A percentile compares a stretch with the other conserved stretches of the same genome.
These are phyloP conservation scores for Candida broadrunensis DNA, from an alignment of 805 yeast genomes.

Conservation along the genomic window DNA sequence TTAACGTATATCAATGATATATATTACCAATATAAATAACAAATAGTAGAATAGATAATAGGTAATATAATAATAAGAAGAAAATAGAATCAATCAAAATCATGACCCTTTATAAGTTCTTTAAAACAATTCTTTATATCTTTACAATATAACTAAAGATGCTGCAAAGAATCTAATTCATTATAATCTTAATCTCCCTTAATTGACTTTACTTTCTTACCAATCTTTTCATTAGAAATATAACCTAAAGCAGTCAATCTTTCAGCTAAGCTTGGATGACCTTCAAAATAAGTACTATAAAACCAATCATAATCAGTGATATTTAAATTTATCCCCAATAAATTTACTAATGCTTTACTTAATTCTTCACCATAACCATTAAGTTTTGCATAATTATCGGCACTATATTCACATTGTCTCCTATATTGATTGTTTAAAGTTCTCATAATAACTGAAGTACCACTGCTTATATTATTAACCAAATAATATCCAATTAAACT, in stretches of 20 bases:
- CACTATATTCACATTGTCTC: constrained; percentile 89
- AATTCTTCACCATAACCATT: constrained; percentile 70
- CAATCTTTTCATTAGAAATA: constrained; percentile 36
- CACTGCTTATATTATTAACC: constrained; percentile 74
- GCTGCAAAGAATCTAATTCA: too few species aligned
- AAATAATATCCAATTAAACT: constrained; percentile 76
- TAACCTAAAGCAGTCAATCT: constrained; percentile 74
- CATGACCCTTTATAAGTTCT: too few species aligned
- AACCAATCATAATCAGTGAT: constrained; percentile 88
- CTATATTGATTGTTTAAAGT: constrained; percentile 67
- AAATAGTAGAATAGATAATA: too few species aligned
- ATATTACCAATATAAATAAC: too few species aligned
- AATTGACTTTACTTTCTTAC: constrained; percentile 3
- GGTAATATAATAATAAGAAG: too few species aligned
- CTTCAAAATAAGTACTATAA: constrained; percentile 81
- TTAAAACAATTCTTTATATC: too few species aligned
- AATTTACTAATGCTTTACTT: constrained; percentile 65
- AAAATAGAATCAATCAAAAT: too few species aligned
- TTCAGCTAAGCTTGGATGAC: constrained; percentile 91
- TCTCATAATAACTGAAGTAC: constrained; percentile 65
- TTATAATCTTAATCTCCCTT: not conserved
- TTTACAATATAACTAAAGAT: too few species aligned
- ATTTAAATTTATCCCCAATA: constrained; percentile 78
- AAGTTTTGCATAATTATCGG: constrained; percentile 80
- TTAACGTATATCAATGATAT: too few species aligned